A percentile compares a stretch with the other conserved stretches of the same genome.
Evolutionary conservation across 768 basidiomycete genomes (phyloP).

Genomic region (Glaciozyma antarctica): DNA sequence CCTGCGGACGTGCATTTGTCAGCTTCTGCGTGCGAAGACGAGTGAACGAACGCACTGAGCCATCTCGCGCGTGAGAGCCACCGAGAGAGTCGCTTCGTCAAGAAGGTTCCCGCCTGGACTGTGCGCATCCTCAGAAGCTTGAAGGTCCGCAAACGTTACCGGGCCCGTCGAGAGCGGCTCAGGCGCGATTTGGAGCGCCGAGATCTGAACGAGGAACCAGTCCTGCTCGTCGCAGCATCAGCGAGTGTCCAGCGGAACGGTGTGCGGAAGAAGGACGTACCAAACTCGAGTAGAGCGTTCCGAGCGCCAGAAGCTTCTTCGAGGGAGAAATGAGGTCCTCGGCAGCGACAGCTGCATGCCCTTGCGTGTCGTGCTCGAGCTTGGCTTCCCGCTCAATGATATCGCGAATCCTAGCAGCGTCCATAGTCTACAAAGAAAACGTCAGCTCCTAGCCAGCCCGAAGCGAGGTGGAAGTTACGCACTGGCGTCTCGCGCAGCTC

Average conservation of each 20-base stretch:
- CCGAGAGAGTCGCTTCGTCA: conserved; percentile 40
- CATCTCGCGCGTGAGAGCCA: conserved; percentile 84
- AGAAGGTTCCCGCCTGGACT: not conserved
- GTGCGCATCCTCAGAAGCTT: not conserved
- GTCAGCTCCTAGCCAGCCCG: not conserved
- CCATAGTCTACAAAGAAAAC: not conserved
- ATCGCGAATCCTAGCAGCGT: conserved; percentile 36
- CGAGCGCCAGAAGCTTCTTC: conserved; percentile 63
- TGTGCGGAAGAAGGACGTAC: conserved; percentile 35
- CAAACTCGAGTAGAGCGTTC: conserved; percentile 73
- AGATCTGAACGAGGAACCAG: conserved; percentile 73
- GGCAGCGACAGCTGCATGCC: conserved; percentile 49
- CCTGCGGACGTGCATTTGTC: conserved; percentile 42
- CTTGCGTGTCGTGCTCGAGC: conserved; percentile 61
- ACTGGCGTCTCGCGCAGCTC: conserved; percentile 55
- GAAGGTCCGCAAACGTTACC: not conserved
- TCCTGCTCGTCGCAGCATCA: conserved; percentile 44
- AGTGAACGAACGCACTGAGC: conserved; percentile 51
- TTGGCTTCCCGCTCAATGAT: conserved; percentile 69
- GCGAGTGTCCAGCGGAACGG: not conserved
- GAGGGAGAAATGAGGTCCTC: conserved; percentile 61
- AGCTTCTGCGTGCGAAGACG: not conserved
- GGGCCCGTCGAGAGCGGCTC: conserved; percentile 43
- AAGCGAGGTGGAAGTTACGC: conserved; percentile 31
- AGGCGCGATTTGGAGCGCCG: conserved; percentile 54